phyloP scores from a whole-genome alignment of 2,329 filamentous ascomycete genomes.

The Microdochium paspali region DNA sequence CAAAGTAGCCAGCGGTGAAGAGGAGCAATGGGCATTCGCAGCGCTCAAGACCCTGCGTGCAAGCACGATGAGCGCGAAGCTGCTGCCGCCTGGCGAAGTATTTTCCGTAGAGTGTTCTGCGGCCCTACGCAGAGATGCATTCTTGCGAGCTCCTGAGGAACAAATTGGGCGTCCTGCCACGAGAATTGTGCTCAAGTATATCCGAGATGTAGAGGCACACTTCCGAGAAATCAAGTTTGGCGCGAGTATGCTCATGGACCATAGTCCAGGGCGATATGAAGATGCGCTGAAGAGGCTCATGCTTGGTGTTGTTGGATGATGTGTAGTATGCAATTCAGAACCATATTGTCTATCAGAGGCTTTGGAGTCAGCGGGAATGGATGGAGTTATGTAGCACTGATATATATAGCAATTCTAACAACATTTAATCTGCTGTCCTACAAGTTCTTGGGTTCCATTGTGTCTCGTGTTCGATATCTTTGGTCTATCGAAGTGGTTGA shows the following conservation, averaged over 20 bases:
- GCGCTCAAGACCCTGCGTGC: conserved; percentile 57
- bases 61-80: conserved; percentile 59
- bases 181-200: conserved; percentile 59
- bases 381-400: no score
- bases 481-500: no score
- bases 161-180: conserved; percentile 56
- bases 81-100: conserved; percentile 68
- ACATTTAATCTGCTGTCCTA: no score
- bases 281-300: conserved; percentile 53
- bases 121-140: conserved; percentile 59
- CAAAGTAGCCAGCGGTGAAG: conserved; percentile 33
- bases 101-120: conserved; percentile 61
- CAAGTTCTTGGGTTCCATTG: no score
- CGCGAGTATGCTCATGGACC: conserved; percentile 65
- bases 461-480: no score
- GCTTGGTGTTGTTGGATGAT: conserved; percentile 27
- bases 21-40: conserved; percentile 61
- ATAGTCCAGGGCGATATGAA: conserved; percentile 68
- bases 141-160: conserved; percentile 34
- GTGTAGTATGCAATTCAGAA: no score
- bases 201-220: conserved; percentile 59
- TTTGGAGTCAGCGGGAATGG: no score
- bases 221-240: conserved; percentile 66
- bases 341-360: no score
- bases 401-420: no score